Evolutionary conservation across 1,284 basidiomycete genomes (phyloP).

Genomic region (Boletellus deceptivus): DNA sequence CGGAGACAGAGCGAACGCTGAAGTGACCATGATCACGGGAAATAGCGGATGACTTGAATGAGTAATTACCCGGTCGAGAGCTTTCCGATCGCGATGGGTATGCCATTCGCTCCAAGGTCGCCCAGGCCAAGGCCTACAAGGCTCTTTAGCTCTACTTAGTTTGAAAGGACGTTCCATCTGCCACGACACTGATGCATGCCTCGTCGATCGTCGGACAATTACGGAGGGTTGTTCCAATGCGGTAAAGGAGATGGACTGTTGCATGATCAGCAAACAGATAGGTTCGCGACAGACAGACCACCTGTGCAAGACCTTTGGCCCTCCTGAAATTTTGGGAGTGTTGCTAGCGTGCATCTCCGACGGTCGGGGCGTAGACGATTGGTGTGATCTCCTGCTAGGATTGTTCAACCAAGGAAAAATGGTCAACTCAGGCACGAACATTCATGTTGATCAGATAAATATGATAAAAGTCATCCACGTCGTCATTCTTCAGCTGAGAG

Average conservation of each 20-base stretch:
- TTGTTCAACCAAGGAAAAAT: background rate
- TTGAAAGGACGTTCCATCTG: constrained; percentile 63
- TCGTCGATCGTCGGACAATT: constrained; percentile 77
- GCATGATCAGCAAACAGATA: background rate
- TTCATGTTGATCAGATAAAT: constrained; percentile 64
- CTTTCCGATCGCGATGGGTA: constrained; percentile 94
- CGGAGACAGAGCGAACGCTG: constrained; percentile 83
- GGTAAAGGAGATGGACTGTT: constrained; percentile 77
- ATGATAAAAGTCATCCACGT: constrained; percentile 74
- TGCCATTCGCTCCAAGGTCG: constrained; percentile 84
- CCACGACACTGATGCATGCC: constrained; percentile 83
- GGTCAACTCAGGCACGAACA: constrained; percentile 7
- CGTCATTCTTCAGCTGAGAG: constrained; percentile 67
- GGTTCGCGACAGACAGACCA: background rate
- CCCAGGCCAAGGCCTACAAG: constrained; percentile 78
- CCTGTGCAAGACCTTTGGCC: constrained; percentile 72
- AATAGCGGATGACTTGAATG: background rate
- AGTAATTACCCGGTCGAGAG: constrained; percentile 73
- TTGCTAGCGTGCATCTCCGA: constrained; percentile 88
- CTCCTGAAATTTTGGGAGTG: constrained; percentile 81
- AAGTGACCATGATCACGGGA: constrained; percentile 7
- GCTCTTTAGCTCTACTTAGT: constrained; percentile 1
- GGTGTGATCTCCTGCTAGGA: constrained; percentile 64
- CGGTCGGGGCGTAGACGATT: constrained; percentile 89
- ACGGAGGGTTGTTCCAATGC: constrained; percentile 63